phyloP scores from a whole-genome alignment of 805 yeast genomes.

The Spathaspora boniae region DNA sequence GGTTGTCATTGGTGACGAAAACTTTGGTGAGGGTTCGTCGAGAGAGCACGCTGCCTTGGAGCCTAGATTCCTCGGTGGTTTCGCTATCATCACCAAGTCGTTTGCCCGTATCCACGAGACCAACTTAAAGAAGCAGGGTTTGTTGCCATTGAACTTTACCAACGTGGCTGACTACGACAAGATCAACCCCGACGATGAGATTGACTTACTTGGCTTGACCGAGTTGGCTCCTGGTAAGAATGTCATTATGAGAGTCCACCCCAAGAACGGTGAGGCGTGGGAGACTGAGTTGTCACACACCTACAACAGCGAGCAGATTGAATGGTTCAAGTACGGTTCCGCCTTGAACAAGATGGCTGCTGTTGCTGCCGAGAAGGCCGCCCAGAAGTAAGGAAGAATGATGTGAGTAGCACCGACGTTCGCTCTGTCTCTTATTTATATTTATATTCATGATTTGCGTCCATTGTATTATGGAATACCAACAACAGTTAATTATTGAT shows the following conservation, averaged over 20 bases:
- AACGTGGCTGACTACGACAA: constrained; percentile 89
- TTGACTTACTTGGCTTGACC: constrained; percentile 81
- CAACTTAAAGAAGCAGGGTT: constrained; percentile 99
- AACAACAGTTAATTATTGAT: no score
- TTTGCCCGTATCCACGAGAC: constrained; percentile 99
- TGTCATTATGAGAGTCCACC: constrained; percentile 72
- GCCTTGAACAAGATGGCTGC: constrained; percentile 63
- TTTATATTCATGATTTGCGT: no score
- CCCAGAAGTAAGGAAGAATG: no score
- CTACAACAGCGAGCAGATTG: constrained; percentile 93
- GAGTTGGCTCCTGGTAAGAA: constrained; percentile 91
- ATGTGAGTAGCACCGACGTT: no score
- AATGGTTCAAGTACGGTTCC: constrained; percentile 98
- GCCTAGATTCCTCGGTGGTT: constrained; percentile 99
- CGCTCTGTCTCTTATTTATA: no score
- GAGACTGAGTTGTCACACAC: constrained; percentile 92
- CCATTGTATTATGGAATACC: no score
- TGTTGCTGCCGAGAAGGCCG: constrained; percentile 7
- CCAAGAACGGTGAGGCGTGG: constrained; percentile 78
- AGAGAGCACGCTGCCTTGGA: constrained; percentile 99
- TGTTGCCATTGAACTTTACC: constrained; percentile 92
- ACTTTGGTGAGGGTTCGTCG: constrained; percentile 99
- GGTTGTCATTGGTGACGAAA: constrained; percentile 98
- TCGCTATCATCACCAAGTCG: constrained; percentile 95
- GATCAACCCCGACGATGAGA: constrained; percentile 85